Base-by-base conservation (phyloP, 73 alveolate genomes). In the Paramecium sonneborni region DNA sequence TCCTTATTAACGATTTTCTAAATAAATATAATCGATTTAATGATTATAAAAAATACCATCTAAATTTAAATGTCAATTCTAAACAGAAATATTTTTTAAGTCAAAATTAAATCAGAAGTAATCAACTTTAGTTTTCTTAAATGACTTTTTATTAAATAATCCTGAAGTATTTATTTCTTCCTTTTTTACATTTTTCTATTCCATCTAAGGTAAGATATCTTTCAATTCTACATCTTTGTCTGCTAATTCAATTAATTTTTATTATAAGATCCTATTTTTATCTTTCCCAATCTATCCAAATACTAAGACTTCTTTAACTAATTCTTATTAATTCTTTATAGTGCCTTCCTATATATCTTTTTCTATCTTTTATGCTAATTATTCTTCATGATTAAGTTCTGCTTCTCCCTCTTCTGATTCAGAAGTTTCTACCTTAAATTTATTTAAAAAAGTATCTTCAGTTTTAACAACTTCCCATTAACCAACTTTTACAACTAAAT, bases 401-500 rank as follows among this genome's bases (percentile, higher is more conserved):
- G 58, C 58, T 39, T 79, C 76, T 5, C 43, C 55, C 26, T 43
- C 76, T 44, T 79, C 90, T 8, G 44, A 32, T n/a, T 38, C 70
- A 43, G 76, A 41, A 9, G 69, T 24, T 43, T 79, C 74, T 39
- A 46, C 72, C 48, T 79, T 79, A 46, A 38, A 79, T 44, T 79
- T 79, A 79, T 79, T 79, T 23, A 79, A 41, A 79, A 79, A 79
- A 5, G 76, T 12, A 18, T 79, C 90, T 3, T 79, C 90, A 24
- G 46, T n/a, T 11, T 79, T 43, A 2, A 79, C 90, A 10, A 79
- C 90, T 34, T 79, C 90, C 90, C 90, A 79, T 5, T 79, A 20
- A 39, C 90, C 90, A 30, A 79, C 55, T 28, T 79, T 43, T 12
- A 79, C 90, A n/a, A 32, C 72, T 24, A 26, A 38, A n/a, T 79